Conservation (phyloP, 225 moss, liverwort and hornwort species). For the Lunularia cruciata region DNA sequence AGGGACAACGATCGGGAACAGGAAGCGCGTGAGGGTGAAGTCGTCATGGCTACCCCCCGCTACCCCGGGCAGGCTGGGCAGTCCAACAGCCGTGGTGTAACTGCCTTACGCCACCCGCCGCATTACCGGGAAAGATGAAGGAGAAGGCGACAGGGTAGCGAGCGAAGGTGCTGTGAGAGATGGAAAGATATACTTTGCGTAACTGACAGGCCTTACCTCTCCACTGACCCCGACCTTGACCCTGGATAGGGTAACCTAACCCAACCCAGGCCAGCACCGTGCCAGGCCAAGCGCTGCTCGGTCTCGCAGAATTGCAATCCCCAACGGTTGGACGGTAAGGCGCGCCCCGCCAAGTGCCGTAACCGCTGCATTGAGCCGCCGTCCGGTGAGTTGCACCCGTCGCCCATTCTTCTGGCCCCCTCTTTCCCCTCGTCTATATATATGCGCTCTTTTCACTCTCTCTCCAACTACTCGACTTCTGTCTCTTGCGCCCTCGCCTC, state of each 20-base stretch:
- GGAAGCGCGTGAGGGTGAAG: conserved; percentile 15
- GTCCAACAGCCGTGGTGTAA: conserved; percentile 27
- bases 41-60: neutral
- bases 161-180: neutral
- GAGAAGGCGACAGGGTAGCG: conserved; percentile 10
- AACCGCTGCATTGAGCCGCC: conserved; percentile 35
- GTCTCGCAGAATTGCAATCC: neutral
- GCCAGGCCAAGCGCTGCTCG: conserved; percentile 1
- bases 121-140: conserved; percentile 16
- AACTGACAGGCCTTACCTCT: conserved; percentile 6
- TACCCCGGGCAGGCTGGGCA: conserved; percentile 7
- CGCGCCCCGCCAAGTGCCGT: conserved; percentile 31
- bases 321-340: conserved; percentile 23
- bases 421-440: conserved; percentile 24
- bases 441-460: conserved; percentile 1
- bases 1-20: conserved; percentile 11
- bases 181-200: conserved; percentile 9
- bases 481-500: conserved; percentile 1
- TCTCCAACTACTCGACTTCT: neutral
- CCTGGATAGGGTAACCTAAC: neutral
- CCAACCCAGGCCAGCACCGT: neutral
- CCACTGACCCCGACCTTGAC: neutral
- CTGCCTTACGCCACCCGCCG: conserved; percentile 19
- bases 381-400: conserved; percentile 37
- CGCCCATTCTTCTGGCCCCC: neutral